Conservation (phyloP, 441 rosid species). For the Euphorbia schlechtendalii region DNA sequence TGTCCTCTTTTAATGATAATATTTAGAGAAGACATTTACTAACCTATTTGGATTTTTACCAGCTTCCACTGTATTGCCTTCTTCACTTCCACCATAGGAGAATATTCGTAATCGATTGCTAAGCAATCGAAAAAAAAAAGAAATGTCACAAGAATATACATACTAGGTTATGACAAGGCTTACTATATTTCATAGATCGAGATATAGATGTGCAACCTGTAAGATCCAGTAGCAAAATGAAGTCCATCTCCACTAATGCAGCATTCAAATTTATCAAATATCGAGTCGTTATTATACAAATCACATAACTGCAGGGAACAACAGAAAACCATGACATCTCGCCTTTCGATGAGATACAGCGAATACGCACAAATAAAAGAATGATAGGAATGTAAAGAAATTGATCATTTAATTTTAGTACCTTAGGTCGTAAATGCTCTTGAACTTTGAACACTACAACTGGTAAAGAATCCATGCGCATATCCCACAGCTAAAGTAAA, state of each 20-base stretch:
- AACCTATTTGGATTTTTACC: slow-evolving; percentile 50
- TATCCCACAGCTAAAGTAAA: slow-evolving; percentile 56
- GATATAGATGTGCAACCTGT: slow-evolving; percentile 41
- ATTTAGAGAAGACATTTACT: too few relatives aligned
- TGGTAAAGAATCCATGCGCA: slow-evolving; percentile 51
- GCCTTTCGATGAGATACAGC: neutral
- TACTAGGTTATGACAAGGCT: slow-evolving; percentile 4
- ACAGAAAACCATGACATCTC: slow-evolving; percentile 1
- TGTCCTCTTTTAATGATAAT: too few relatives aligned
- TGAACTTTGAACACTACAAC: slow-evolving; percentile 53
- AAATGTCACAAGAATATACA: slow-evolving; percentile 18
- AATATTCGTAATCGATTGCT: slow-evolving; percentile 57
- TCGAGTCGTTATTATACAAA: slow-evolving; percentile 53
- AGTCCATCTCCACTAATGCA: slow-evolving; percentile 57
- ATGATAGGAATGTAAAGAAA: too few relatives aligned
- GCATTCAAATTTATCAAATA: slow-evolving; percentile 73
- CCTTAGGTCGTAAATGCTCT: slow-evolving; percentile 60
- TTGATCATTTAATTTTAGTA: slow-evolving; percentile 20
- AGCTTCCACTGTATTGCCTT: slow-evolving; percentile 48
- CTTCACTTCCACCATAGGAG: slow-evolving; percentile 42
- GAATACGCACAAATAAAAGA: neutral
- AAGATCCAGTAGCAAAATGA: slow-evolving; percentile 67
- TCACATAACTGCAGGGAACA: slow-evolving; percentile 50
- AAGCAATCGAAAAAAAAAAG: slow-evolving; percentile 20
- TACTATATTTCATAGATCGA: slow-evolving; percentile 8